Evolutionary conservation across 768 basidiomycete genomes (phyloP), one percentile per base, ranked within the genome.

Genomic region (Sarcomyxa edulis): DNA sequence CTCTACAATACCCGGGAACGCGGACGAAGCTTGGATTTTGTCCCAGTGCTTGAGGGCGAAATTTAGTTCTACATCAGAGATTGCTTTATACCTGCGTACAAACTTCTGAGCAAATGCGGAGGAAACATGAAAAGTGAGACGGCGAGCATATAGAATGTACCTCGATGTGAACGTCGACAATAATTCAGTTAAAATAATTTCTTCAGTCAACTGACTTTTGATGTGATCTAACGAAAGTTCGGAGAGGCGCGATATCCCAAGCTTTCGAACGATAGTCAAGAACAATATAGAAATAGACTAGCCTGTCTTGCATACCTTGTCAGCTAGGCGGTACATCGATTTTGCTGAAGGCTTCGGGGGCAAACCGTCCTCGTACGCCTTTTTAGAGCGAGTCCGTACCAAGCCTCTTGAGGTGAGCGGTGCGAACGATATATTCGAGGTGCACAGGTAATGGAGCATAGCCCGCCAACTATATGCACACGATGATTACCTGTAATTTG

Each of bases 291-390:
- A 39, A 2, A 10, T 10, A 14, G 6, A 2, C 12, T 16, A 33
- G 9, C 25, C 5, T 7, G 15, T 11, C 4, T n/a, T n/a, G n/a
- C n/a, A 27, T n/a, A 32, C 45, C 35, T 42, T 46, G 14, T 46
- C 40, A 6, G 40, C 40, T 6, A 37, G 27, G n/a, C 40, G 34
- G 37, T 37, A 42, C 24, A 42, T 42, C 4, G 45, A 46, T 14
- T 42, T 46, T 15, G 45, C 27, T 12, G 45, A 46, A 10, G 40
- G 32, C 21, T 19, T 39, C 7, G 43, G 32, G 6, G 31, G 43
- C 6, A 40, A 26, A 27, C 38, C 39, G 20, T 32, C 20, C 5
- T 25, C 27, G 24, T 30, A 7, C 22, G 39, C 23, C 15, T 16
- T 35, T 20, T 5, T 5, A 18, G 31, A 33, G 3, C 38, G 43